These are phyloP conservation scores for Kentomonas sorsogonicus DNA, from an alignment of 208 protist genomes.

Conservation along the genomic window DNA sequence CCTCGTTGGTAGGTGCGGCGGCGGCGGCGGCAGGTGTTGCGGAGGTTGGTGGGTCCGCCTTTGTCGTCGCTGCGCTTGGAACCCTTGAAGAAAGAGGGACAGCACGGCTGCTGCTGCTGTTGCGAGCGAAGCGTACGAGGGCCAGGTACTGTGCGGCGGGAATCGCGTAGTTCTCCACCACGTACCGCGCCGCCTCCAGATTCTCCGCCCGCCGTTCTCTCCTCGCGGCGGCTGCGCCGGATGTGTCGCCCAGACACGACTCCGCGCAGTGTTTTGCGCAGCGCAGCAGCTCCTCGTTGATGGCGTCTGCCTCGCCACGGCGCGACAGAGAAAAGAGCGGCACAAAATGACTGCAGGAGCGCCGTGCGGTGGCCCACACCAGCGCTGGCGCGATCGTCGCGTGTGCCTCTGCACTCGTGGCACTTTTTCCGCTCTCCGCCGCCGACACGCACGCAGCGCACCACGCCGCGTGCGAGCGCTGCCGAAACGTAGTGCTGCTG, in stretches of 20 bases:
- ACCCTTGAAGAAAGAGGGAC: too few relatives aligned
- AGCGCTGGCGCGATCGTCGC: too few relatives aligned
- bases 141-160: too few relatives aligned
- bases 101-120: neutral
- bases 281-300: constrained; percentile 1
- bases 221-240: too few relatives aligned
- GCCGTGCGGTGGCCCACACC: neutral
- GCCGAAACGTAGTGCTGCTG: neutral
- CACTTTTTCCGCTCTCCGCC: too few relatives aligned
- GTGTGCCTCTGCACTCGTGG: too few relatives aligned
- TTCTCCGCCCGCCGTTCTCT: constrained; percentile 3
- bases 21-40: neutral
- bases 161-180: neutral
- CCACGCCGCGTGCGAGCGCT: too few relatives aligned
- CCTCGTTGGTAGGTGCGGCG: neutral
- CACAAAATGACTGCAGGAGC: neutral
- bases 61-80: neutral
- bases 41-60: neutral
- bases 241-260: neutral
- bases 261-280: neutral
- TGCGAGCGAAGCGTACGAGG: neutral
- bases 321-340: neutral
- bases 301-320: neutral
- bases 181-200: neutral
- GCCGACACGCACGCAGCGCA: too few relatives aligned